Percentiles rank a stretch among this genome's conserved stretches.
These are phyloP conservation scores for Periglandula ipomoeae DNA, from an alignment of 2,329 filamentous ascomycete species.

Conservation along the genomic window DNA sequence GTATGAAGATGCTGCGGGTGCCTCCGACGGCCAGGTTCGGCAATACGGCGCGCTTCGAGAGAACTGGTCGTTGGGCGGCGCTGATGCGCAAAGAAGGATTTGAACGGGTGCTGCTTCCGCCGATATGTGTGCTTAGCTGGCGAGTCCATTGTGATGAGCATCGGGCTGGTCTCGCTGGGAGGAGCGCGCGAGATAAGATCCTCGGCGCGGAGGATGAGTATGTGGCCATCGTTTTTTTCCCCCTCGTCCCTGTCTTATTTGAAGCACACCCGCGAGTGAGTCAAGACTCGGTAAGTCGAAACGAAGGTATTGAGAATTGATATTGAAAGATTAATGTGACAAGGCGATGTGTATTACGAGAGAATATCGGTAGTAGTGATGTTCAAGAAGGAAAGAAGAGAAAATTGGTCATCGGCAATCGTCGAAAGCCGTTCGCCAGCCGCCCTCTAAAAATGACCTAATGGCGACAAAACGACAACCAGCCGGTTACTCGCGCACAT, in stretches of 20 bases:
- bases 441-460: not conserved
- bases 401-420: constrained; percentile 1
- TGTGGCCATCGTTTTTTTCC: constrained; percentile 13
- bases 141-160: constrained; percentile 19
- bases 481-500: too few relatives aligned
- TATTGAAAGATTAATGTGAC: not conserved
- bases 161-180: constrained; percentile 13
- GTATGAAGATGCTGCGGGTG: constrained; percentile 84
- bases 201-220: constrained; percentile 13
- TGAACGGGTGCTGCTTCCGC: not conserved
- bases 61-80: constrained; percentile 8
- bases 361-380: not conserved
- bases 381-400: not conserved
- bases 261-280: not conserved
- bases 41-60: constrained; percentile 8
- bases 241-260: not conserved
- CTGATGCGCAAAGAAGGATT: not conserved
- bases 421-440: constrained; percentile 2
- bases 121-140: constrained; percentile 18
- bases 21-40: constrained; percentile 17
- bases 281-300: not conserved
- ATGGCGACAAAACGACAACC: not conserved
- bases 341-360: too few relatives aligned
- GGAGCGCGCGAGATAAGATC: constrained; percentile 16
- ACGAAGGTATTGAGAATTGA: not conserved